Base-by-base conservation (phyloP, 106 monocot species). In the Narthecium ossifragum region DNA sequence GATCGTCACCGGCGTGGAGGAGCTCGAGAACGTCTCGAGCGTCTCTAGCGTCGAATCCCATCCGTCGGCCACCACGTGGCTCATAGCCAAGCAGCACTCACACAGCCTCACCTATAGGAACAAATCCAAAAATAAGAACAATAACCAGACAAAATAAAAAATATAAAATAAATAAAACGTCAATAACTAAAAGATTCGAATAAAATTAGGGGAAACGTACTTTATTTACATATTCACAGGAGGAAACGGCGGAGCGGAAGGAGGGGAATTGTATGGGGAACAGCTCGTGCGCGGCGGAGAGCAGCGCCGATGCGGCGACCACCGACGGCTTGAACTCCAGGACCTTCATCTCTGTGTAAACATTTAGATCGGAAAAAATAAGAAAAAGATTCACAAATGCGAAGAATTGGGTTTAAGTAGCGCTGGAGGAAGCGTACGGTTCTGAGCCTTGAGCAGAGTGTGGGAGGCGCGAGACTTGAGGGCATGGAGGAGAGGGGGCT, bases 251-350 rank as follows among this genome's bases (percentile, higher is more conserved):
- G 46, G 62, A 59, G 32, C 66, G 74, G 67, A 86, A 86, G 39
- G 48, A 43, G 8, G 60, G 57, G 80, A 73, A 71, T 25, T 89
- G 56, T 28, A 55, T 41, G n/a, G 89, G 85, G 51, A 57, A 83
- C 30, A 86, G 55, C 59, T 83, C 82, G 43, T 66, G 34, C 1
- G 89, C 57, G 46, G 89, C 94, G 29, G 73, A 70, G 64, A 94
- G 79, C 11, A 94, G 78, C 14, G 89, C 89, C 29, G 94, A 64
- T 13, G 89, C 94, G 33, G 88, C 85, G 32, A 76, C 46, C 50
- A 68, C 47, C 7, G 94, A 94, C 5, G 94, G 94, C 62, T 71
- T 78, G 72, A 80, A 86, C 61, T 82, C 82, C 46, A 83, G 59
- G 55, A 80, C 64, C 61, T 83, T 89, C 26, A 63, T 71, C 53